Conservation (phyloP, 1,284 basidiomycete genomes). For the Tilletia indica region DNA sequence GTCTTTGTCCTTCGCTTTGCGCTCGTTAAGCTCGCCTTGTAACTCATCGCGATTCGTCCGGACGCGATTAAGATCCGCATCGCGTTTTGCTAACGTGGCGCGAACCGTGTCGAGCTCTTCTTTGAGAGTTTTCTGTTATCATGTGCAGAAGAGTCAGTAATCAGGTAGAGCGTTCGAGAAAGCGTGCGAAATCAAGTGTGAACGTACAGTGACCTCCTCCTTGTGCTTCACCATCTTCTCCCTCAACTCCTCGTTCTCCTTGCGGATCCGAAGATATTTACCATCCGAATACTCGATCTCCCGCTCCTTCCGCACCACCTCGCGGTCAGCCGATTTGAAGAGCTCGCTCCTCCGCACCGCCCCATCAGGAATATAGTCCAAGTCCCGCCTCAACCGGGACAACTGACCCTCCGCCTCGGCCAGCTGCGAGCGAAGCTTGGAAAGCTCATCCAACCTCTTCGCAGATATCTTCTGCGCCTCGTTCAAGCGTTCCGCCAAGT, state of each 20-base stretch:
- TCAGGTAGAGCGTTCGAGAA: too few species aligned
- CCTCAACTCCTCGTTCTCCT: slow-evolving; percentile 43
- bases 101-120: slow-evolving; percentile 67
- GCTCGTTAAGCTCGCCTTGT: slow-evolving; percentile 43
- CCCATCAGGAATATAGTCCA: background rate
- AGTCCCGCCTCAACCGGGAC: background rate
- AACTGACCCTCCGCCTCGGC: slow-evolving; percentile 12
- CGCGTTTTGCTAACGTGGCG: slow-evolving; percentile 68
- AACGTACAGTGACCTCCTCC: slow-evolving; percentile 24
- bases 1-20: slow-evolving; percentile 45
- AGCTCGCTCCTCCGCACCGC: background rate
- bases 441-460: slow-evolving; percentile 5
- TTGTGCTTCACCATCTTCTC: slow-evolving; percentile 35
- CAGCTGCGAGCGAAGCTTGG: slow-evolving; percentile 10
- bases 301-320: slow-evolving; percentile 19
- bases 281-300: slow-evolving; percentile 26
- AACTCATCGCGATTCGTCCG: slow-evolving; percentile 36
- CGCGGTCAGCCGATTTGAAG: slow-evolving; percentile 6
- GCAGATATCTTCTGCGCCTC: slow-evolving; percentile 10
- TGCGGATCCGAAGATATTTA: slow-evolving; percentile 26
- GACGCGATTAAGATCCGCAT: slow-evolving; percentile 59
- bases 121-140: slow-evolving; percentile 36
- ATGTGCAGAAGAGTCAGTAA: slow-evolving; percentile 16
- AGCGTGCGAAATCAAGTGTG: too few species aligned
- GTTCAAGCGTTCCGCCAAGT: slow-evolving; percentile 13